Conservation (phyloP, 2,329 filamentous ascomycete species). For the Leptographium procerum region DNA sequence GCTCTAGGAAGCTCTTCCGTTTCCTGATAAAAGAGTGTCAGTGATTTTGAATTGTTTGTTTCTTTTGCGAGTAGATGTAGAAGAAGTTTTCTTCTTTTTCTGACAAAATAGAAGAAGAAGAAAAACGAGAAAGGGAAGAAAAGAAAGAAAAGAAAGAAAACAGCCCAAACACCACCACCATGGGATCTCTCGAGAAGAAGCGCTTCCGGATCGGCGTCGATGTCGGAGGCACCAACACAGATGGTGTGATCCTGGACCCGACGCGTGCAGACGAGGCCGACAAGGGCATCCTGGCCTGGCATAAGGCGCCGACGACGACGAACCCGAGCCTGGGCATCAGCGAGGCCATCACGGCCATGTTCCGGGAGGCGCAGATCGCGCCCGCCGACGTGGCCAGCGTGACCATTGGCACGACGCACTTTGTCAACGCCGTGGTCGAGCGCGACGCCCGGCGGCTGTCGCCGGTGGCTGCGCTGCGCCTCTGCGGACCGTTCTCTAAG, state of each 20-base stretch:
- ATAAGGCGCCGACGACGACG: constrained; percentile 9
- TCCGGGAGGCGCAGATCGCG: neutral
- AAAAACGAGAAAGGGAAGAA: neutral
- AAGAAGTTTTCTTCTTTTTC: too few species aligned
- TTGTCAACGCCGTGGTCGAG: constrained; percentile 15
- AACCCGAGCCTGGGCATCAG: constrained; percentile 10
- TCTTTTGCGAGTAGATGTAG: too few species aligned
- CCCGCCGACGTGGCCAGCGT: constrained; percentile 8
- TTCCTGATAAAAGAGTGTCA: too few species aligned
- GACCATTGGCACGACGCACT: constrained; percentile 15
- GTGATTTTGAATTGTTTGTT: too few species aligned
- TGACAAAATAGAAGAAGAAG: too few species aligned
- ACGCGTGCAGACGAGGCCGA: constrained; percentile 20
- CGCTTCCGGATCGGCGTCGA: neutral
- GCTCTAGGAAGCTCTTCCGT: too few species aligned
- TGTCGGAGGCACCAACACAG: constrained; percentile 34
- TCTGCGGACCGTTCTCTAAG: constrained; percentile 37
- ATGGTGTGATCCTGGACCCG: constrained; percentile 38
- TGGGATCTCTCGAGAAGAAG: constrained; percentile 26
- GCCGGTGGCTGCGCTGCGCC: constrained; percentile 21
- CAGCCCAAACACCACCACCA: neutral
- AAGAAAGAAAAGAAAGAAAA: neutral
- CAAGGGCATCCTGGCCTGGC: constrained; percentile 9
- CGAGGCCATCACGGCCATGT: constrained; percentile 8
- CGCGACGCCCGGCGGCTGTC: constrained; percentile 13